Evolutionary conservation across 2,329 filamentous ascomycete genomes (phyloP), one percentile per base, ranked within the genome.

Genomic region (Beauveria varroae): DNA sequence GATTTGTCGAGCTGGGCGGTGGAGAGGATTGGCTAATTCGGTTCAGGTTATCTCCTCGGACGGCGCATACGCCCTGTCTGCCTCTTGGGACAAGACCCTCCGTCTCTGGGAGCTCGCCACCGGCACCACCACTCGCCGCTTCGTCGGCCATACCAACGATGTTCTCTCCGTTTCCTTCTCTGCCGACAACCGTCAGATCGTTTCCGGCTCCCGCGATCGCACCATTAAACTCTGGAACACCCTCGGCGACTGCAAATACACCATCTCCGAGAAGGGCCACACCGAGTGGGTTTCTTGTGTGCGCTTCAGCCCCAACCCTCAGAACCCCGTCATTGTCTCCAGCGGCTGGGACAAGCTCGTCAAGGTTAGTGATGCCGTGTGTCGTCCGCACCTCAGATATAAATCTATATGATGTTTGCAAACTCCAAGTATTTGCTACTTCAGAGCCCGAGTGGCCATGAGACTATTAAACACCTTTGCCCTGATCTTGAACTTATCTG

Each of bases 191-290:
- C 90, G 95, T 78, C 95, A 98, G 86, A 98, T 99, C 81, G 95
- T 98, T 74, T 98, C 95, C 70, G 95, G 93, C 70, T 98, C 95
- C 68, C 93, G 95, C 79, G 95, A 99, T 86, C 89, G 92, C 79
- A 91, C 90, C 76, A 98, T 99, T 87, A 99, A 98, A 91, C 89
- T 99, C 74, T 99, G 95, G 95, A 99, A 99, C 87, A 99, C 95
- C 73, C 91, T 99, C 70, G 95, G 95, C 82, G 95, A 99, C 88
- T 99, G 95, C 93, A 99, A 99, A 87, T 99, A 88, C 89, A 99
- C 93, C 84, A 98, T 99, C 86, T 96, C 91, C 81, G 95, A 99
- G 79, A 99, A 99, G 90, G 95, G 95, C 78, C 95, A 99, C 87
- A 91, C 91, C 81, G 95, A 99, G 82, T 99, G 95, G 95, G 95